A percentile compares a stretch with the other conserved stretches of the same genome.
Evolutionary conservation across 129 eudicot genomes (phyloP).

Genomic region (Apium graveolens): DNA sequence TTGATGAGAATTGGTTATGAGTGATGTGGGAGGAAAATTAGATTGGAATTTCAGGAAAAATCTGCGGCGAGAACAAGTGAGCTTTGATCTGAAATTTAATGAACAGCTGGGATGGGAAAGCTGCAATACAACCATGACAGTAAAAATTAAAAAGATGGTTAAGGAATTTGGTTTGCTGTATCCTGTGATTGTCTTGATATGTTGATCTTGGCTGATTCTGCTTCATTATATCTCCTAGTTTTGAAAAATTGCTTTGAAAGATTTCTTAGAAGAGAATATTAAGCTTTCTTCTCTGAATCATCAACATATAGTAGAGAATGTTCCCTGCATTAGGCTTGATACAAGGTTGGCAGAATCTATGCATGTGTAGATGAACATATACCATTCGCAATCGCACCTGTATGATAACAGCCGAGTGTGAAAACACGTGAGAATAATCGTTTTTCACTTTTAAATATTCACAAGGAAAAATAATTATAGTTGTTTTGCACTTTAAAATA

Average conservation of each 20-base stretch:
- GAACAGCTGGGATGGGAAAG: slow-evolving; percentile 23
- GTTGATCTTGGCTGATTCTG: slow-evolving; percentile 3
- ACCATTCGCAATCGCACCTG: not conserved
- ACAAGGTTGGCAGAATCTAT: not conserved
- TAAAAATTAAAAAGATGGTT: slow-evolving; percentile 1
- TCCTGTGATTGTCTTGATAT: not conserved
- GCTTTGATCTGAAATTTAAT: slow-evolving; percentile 19
- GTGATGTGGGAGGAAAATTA: slow-evolving; percentile 15
- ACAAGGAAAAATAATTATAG: too few relatives aligned
- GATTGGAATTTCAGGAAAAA: slow-evolving; percentile 20
- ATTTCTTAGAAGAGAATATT: slow-evolving; percentile 39
- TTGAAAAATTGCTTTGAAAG: not conserved
- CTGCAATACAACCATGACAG: slow-evolving; percentile 30
- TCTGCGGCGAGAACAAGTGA: slow-evolving; percentile 13
- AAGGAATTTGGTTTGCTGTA: not conserved
- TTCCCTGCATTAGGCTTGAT: not conserved
- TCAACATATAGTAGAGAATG: not conserved
- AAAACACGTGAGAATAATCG: not conserved
- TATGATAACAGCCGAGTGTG: too few relatives aligned
- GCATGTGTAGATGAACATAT: not conserved
- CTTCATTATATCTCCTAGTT: not conserved
- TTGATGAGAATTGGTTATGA: slow-evolving; percentile 27
- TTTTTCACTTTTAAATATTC: not conserved
- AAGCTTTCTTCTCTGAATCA: slow-evolving; percentile 47
- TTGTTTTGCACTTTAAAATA: not conserved